Evolutionary conservation across 2,329 filamentous ascomycete species (phyloP), one percentile per base, ranked within the genome.

Genomic region (Emergomyces pasteurianus): DNA sequence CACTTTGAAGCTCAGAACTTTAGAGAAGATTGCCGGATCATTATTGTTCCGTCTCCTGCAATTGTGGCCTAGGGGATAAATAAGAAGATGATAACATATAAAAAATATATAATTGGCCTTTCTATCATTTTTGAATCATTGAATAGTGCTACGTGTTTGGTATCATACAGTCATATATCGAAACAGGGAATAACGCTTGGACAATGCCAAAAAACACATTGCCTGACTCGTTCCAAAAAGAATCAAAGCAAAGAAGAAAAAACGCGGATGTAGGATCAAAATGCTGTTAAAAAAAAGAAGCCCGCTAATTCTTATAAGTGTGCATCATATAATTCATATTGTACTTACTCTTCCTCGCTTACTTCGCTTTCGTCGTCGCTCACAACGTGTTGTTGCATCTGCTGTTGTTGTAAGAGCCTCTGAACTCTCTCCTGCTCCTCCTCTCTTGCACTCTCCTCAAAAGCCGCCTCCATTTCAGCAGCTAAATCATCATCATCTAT

Each of bases 331-430:
- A 31, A 55, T 60, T 40, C 42, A 60, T 59, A 43, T 28, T 40
- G 55, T 60, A 23, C 23, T 72, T 64, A 86, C 69, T 86, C 84
- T 70, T 86, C 84, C 69, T 86, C 84, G 65, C 84, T 86, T 59
- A 86, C 83, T 66, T 85, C 83, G 65, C 84, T 86, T 70, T 86
- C 84, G 58, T 78, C 74, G 21, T 84, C 82, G 42, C 77, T 80
- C 28, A 67, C 65, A 50, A 63, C 38, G 40, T 63, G 63, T 18
- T 57, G 63, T 49, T 59, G 50, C 31, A 73, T 74, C 36, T 69
- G 68, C 18, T 70, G 63, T 8, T 67, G 63, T 52, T 71, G 66
- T 18, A 65, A 65, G 58, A 70, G 70, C 16, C 71, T 69, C 34
- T 71, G 71, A 23, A 65, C 72, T 34, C 69, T 67, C 31, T 79